A percentile compares a stretch with the other conserved stretches of the same genome.
These are phyloP conservation scores for Mortierella antarctica DNA, from an alignment of 192 early-diverging fungal species.

Conservation along the genomic window DNA sequence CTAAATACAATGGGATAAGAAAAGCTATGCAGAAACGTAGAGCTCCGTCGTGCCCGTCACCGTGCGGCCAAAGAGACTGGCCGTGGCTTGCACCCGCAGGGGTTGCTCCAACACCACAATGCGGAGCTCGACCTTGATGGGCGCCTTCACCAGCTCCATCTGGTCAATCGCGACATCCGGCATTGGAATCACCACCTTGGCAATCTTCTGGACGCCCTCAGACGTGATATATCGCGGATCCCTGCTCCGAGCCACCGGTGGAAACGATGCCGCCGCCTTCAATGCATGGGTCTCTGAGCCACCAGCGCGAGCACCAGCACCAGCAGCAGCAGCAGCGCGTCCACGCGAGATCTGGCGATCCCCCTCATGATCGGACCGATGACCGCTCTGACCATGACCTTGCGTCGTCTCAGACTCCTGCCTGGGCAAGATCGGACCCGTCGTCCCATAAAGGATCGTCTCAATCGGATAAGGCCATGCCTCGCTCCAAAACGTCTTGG, in stretches of 20 bases:
- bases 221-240: conserved; percentile 50
- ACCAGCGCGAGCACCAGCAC: conserved; percentile 12
- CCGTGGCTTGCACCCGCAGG: conserved; percentile 33
- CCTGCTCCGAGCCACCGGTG: conserved; percentile 2
- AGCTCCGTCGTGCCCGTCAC: conserved; percentile 31
- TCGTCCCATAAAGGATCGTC: conserved; percentile 44
- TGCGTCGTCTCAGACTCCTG: not conserved
- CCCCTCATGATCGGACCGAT: conserved; percentile 28
- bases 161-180: conserved; percentile 50
- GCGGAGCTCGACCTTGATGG: conserved; percentile 44
- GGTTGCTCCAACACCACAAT: conserved; percentile 42
- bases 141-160: conserved; percentile 44
- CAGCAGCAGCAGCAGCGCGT: conserved; percentile 1
- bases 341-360: conserved; percentile 18
- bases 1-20: not conserved
- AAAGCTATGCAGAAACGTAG: conserved; percentile 11
- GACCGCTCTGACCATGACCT: not conserved
- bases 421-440: not conserved
- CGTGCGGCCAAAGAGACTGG: conserved; percentile 29
- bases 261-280: conserved; percentile 36
- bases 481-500: conserved; percentile 54
- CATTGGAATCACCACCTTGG: conserved; percentile 49
- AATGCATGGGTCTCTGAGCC: conserved; percentile 15
- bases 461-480: conserved; percentile 55
- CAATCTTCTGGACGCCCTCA: conserved; percentile 42